Evolutionary conservation across 2,329 filamentous ascomycete genomes (phyloP), one percentile per base, ranked within the genome.

Genomic region (Penicillium brevicompactum): DNA sequence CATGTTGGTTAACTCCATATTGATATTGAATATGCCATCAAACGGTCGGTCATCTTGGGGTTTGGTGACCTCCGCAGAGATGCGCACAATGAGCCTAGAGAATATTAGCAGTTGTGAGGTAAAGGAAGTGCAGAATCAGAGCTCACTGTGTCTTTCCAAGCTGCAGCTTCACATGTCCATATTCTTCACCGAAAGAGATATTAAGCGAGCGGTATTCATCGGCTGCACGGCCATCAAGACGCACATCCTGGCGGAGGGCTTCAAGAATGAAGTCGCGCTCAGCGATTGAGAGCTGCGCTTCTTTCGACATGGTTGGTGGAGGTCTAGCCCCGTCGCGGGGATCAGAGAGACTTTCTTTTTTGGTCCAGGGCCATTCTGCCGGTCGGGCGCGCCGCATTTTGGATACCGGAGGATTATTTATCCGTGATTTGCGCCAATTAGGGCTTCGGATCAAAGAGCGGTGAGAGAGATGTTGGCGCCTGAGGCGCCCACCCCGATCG

Each of bases 21-120:
- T 84, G 70, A 97, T 97, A 65, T 87, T 92, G 80, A 97, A 97
- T 74, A 96, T 84, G 72, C 94, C 94, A 73, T 97, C 94, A 71
- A 96, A 96, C 56, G 92, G 93, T 60, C 93, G 88, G 76, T 97
- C 93, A 50, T 88, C 76, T 70, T 88, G 91, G 42, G 94, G 93
- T 38, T 90, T 86, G 10, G 90, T 89, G 58, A 97, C 90, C 77
- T 96, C 91, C 60, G 92, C 90, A 2, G 92, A 93, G 56, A 96
- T 88, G 59, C 90, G 90, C 53, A 89, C 91, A 57, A 95, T 79
- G 55, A 97, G 85, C 68, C 92, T 95, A 55, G 14, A 24, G 5
- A 50, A 70, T 73, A 53, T 43, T 62, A 55, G 24, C 1, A 38
- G 13, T 31, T 37, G 16, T 40, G 9, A 34, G 43, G 6, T 40